Evolutionary conservation across 1,139 yeast genomes (phyloP).

Genomic region (Kurtzmaniella quercitrusa): DNA sequence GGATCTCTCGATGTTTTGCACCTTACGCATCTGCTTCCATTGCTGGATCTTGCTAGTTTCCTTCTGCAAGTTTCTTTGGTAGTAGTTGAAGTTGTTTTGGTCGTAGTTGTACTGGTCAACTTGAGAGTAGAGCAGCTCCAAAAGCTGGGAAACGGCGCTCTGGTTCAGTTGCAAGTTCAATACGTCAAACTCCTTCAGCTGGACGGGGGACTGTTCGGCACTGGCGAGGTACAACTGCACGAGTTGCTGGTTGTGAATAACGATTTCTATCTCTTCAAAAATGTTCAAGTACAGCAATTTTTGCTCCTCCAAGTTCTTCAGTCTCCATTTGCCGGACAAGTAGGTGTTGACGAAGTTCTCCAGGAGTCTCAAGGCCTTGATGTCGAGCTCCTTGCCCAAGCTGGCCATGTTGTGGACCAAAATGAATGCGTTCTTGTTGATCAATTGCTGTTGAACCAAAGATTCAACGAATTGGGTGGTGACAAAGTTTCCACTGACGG

Average conservation of each 20-base stretch:
- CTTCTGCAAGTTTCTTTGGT: constrained; percentile 72
- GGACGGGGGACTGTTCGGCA: constrained; percentile 13
- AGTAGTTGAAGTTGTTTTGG: constrained; percentile 77
- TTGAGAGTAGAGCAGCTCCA: constrained; percentile 69
- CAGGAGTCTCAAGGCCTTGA: constrained; percentile 70
- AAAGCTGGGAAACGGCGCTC: constrained; percentile 43
- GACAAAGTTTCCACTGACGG: constrained; percentile 65
- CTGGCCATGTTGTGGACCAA: constrained; percentile 72
- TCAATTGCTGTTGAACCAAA: constrained; percentile 60
- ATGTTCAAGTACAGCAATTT: constrained; percentile 65
- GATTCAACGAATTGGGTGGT: constrained; percentile 64
- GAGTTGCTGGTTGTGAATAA: constrained; percentile 52
- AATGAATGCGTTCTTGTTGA: constrained; percentile 62
- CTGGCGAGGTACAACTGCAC: constrained; percentile 37
- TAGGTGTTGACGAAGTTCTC: constrained; percentile 56
- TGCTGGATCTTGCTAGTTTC: constrained; percentile 68
- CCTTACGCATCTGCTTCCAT: constrained; percentile 71
- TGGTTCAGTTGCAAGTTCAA: constrained; percentile 43
- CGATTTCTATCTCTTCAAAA: constrained; percentile 68
- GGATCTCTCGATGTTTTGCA: constrained; percentile 59
- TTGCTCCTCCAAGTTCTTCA: constrained; percentile 58
- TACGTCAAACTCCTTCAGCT: constrained; percentile 31
- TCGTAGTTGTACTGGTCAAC: constrained; percentile 78
- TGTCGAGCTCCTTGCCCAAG: constrained; percentile 57
- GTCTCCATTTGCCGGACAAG: constrained; percentile 58